Evolutionary conservation across 352 stramenopile species (phyloP), one percentile per base, ranked within the genome.

Genomic region (Phytophthora aleatoria): DNA sequence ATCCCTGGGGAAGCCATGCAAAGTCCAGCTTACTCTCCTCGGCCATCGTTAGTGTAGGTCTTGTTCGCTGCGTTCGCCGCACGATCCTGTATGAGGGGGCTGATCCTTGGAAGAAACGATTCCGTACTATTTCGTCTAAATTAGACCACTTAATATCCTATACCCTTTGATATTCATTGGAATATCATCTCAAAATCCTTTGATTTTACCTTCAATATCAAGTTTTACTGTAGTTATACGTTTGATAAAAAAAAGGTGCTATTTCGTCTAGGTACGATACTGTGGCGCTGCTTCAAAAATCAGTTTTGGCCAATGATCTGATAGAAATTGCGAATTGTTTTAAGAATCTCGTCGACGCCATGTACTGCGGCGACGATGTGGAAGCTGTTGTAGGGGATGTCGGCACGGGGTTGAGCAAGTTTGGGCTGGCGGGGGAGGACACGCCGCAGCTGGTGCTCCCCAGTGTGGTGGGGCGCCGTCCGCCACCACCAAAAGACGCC

Each of bases 341-440:
- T 16, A 7, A 20, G 20, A 20, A 41, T n/a, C 43, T 30, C 39
- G 13, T 30, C 31, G n/a, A 33, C 12, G 57, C 47, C 62, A 98
- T 99, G 95, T 99, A 98, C 77, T 99, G 95, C 73, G 96, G 95
- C 44, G 96, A 99, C 66, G 96, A 99, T 83, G 97, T 97, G 48
- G 95, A 97, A 61, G 95, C 96, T 2, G 93, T 98, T 57, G 94
- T 99, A 60, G 96, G 96, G 47, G 95, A 99, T 57, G 87, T 98
- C 13, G 95, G 94, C 60, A 92, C 87, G 45, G 83, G 89, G 52
- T 81, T 83, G 39, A 93, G 89, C 72, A 97, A 97, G 61, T 98
- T 99, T 75, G 96, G 96, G 24, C 95, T 98, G 61, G 94, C 95
- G 11, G 96, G 96, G 6, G 95, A 99, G 59, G 96, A 98, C 76